These are phyloP conservation scores for Babesia bigemina DNA, from an alignment of 169 alveolate genomes.

Conservation along the genomic window DNA sequence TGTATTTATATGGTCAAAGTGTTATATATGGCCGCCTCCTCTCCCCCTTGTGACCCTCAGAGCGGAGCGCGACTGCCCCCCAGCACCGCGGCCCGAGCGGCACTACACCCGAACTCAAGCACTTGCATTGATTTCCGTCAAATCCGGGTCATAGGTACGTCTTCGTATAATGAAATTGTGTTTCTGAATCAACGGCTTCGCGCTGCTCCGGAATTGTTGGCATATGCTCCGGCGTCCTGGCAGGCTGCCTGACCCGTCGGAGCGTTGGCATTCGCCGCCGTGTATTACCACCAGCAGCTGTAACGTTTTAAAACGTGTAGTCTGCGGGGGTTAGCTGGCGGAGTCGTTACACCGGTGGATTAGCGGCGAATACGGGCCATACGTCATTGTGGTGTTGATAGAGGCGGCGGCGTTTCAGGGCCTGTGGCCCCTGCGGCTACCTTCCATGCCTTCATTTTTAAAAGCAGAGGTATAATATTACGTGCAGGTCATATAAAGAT, in stretches of 20 bases:
- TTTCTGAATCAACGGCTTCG: background rate
- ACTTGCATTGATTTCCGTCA: background rate
- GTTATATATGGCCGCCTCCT: too few relatives aligned
- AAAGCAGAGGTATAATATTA: background rate
- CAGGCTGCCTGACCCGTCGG: too few relatives aligned
- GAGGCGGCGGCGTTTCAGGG: background rate
- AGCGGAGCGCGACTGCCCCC: background rate
- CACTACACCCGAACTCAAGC: background rate
- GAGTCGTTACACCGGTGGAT: background rate
- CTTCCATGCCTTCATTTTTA: background rate
- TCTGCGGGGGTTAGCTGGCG: too few relatives aligned
- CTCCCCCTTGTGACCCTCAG: too few relatives aligned
- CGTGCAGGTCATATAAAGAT: slow-evolving; percentile 44
- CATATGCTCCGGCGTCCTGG: too few relatives aligned
- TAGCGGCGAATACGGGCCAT: background rate
- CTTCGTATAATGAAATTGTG: background rate
- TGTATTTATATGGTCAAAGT: too few relatives aligned
- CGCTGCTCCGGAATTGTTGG: too few relatives aligned
- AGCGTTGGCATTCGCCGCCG: too few relatives aligned
- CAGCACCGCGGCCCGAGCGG: background rate
- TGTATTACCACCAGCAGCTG: too few relatives aligned
- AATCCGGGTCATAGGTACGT: background rate
- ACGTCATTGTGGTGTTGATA: slow-evolving; percentile 16
- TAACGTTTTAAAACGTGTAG: too few relatives aligned
- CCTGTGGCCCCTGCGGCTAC: background rate